phyloP scores from a whole-genome alignment of 306 rosid species.

The Castanea sativa region DNA sequence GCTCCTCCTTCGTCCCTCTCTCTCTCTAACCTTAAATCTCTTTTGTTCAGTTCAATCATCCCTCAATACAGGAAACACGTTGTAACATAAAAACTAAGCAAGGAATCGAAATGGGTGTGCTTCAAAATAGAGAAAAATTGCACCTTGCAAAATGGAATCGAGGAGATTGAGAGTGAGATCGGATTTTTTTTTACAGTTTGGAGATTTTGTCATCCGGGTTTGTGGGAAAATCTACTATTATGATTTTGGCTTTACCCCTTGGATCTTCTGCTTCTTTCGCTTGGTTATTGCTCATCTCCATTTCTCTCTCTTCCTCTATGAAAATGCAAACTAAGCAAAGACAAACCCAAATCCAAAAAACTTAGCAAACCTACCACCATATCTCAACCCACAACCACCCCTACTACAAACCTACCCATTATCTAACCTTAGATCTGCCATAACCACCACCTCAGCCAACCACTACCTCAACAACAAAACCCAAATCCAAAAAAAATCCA shows the following conservation, averaged over 20 bases:
- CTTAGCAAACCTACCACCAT: too few species aligned
- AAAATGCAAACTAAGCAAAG: conserved; percentile 4
- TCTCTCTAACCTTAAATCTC: too few species aligned
- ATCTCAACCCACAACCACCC: too few species aligned
- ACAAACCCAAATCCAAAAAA: not conserved
- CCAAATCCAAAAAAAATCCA: too few species aligned
- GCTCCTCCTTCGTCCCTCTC: too few species aligned
- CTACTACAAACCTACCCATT: too few species aligned
- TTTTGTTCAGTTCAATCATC: too few species aligned
- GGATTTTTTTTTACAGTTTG: conserved; percentile 47
- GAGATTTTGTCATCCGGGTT: conserved; percentile 53
- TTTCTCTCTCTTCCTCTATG: not conserved
- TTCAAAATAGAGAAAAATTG: not conserved
- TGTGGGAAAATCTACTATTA: conserved; percentile 55
- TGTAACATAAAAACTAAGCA: not conserved
- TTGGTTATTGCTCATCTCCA: conserved; percentile 32
- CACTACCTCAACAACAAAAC: too few species aligned
- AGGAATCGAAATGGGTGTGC: not conserved
- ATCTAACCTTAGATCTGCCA: too few species aligned
- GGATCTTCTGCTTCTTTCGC: conserved; percentile 28
- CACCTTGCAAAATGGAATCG: conserved; percentile 81
- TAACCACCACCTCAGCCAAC: too few species aligned
- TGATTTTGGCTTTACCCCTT: conserved; percentile 42
- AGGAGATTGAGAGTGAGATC: conserved; percentile 72
- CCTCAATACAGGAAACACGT: not conserved